Base-by-base conservation (phyloP, 345 rosid genomes). In the Rubroshorea leprosula region DNA sequence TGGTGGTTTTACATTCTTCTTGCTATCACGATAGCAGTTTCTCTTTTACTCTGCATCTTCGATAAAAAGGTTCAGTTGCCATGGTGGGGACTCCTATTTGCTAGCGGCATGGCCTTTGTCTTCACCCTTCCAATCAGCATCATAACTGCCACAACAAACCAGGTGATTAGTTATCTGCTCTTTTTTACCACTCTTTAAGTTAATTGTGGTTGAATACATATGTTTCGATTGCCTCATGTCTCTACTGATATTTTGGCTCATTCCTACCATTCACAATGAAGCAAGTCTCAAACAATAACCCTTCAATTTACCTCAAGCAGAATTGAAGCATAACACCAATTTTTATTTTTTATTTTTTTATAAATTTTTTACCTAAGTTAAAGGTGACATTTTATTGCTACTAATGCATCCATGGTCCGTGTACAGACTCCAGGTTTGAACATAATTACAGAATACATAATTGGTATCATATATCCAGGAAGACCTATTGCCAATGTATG, bases 71-170 rank as follows among this genome's bases (percentile, higher is more conserved):
- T 90, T 54, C 94, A 87, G 63, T 78, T 90, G 89, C 97, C 97
- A 51, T 90, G 97, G 94, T 90, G 97, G 94, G 96, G 91, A 48
- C 91, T 90, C 49, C 55, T 90, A 56, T 85, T 87, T 39, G 96
- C 87, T 19, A 64, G 80, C 29, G 83, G 58, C 9, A 74, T 87
- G 76, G 97, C 97, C 31, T 87, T 90, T 47, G 5, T 71, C 55
- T 90, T 90, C 75, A 87, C 94, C 45, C 91, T 90, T 43, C 97
- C 97, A 0, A 80, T 87, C 65, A 85, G 97, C 70, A 74, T 90
- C 67, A 83, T 90, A 27, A 87, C 96, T 12, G 97, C 94, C 58
- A 87, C 94, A 20, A 87, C 97, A 52, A 90, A 90, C 75, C 91
- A 87, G 86, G 97, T 87, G 64, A 56, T 12, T 54, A 10, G 15